These are phyloP conservation scores for Xylaria sp. DNA, from an alignment of 2,329 filamentous ascomycete genomes.

Conservation along the genomic window DNA sequence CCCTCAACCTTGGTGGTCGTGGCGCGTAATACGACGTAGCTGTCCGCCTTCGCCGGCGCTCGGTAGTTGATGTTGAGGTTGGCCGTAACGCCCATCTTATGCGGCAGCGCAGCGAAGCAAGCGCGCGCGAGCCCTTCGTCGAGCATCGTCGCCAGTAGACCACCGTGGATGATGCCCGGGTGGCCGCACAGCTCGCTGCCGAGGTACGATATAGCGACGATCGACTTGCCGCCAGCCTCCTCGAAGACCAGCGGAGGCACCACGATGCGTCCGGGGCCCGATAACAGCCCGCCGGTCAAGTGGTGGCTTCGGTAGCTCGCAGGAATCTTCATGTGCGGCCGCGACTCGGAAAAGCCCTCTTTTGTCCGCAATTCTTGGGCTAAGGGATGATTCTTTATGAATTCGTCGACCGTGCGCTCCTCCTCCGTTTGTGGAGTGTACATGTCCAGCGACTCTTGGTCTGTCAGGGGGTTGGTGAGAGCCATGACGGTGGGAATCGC, in stretches of 20 bases:
- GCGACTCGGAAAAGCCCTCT: constrained; percentile 75
- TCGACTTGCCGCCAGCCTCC: constrained; percentile 74
- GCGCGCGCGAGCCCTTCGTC: constrained; percentile 91
- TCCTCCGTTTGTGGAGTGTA: constrained; percentile 70
- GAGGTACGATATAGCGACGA: constrained; percentile 80
- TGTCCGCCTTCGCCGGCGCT: constrained; percentile 78
- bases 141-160: constrained; percentile 88
- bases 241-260: constrained; percentile 85
- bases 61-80: constrained; percentile 86
- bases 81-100: constrained; percentile 87
- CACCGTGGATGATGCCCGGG: constrained; percentile 90
- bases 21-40: constrained; percentile 81
- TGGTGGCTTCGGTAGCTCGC: constrained; percentile 74
- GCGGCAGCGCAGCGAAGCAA: constrained; percentile 88
- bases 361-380: constrained; percentile 74
- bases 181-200: constrained; percentile 87
- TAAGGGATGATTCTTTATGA: constrained; percentile 81
- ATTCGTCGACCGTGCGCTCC: constrained; percentile 71
- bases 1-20: constrained; percentile 88
- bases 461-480: constrained; percentile 64
- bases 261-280: constrained; percentile 78
- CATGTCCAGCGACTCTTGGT: constrained; percentile 77
- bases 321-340: constrained; percentile 90
- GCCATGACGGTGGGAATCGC: constrained; percentile 60
- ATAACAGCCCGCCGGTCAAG: constrained; percentile 82